These are phyloP conservation scores for Kluyveromyces nonfermentans DNA, from an alignment of 805 yeast genomes.

Conservation along the genomic window DNA sequence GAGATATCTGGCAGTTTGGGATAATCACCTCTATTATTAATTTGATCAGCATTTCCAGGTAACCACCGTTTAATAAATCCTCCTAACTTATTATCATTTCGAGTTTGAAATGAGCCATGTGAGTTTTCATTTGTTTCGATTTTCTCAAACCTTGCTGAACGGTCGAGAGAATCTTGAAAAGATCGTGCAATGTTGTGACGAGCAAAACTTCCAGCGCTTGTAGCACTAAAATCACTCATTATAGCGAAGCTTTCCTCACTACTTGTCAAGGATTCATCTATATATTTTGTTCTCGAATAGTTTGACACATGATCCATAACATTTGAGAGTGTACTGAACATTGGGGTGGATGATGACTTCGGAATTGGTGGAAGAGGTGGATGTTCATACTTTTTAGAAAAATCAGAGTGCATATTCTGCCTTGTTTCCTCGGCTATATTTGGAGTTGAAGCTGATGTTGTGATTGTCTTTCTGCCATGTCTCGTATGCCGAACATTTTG, in stretches of 20 bases:
- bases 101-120: slow-evolving; percentile 7
- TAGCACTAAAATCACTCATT: slow-evolving; percentile 68
- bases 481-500: neutral
- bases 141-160: slow-evolving; percentile 13
- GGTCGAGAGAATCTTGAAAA: slow-evolving; percentile 22
- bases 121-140: neutral
- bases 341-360: slow-evolving; percentile 1
- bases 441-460: slow-evolving; percentile 5
- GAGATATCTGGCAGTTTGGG: slow-evolving; percentile 26
- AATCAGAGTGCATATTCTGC: too few relatives aligned
- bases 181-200: slow-evolving; percentile 55
- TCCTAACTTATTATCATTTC: slow-evolving; percentile 15
- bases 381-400: neutral
- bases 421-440: neutral
- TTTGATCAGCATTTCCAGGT: slow-evolving; percentile 15
- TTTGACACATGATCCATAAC: neutral
- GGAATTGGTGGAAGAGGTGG: slow-evolving; percentile 4
- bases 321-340: neutral
- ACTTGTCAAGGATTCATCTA: slow-evolving; percentile 40
- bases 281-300: slow-evolving; percentile 36
- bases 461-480: neutral
- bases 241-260: slow-evolving; percentile 34
- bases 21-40: slow-evolving; percentile 14
- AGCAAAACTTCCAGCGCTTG: slow-evolving; percentile 78
- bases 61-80: slow-evolving; percentile 28